phyloP scores from a whole-genome alignment of 352 stramenopile genomes.

The Elongisporangium senticosum region DNA sequence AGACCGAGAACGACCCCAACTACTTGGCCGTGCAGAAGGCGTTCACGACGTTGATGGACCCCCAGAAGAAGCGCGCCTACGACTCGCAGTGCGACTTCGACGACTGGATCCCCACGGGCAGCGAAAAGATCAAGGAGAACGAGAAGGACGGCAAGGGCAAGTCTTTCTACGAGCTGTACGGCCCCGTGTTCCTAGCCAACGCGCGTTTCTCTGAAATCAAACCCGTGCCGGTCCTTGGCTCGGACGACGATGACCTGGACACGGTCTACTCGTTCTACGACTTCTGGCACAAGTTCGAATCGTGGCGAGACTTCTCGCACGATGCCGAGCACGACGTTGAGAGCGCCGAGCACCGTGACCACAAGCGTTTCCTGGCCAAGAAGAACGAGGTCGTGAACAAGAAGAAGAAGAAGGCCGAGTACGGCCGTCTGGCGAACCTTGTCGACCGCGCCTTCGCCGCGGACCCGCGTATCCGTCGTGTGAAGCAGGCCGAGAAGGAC shows the following conservation, averaged over 20 bases:
- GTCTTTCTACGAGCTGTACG: slow-evolving; percentile 84
- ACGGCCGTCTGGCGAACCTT: slow-evolving; percentile 70
- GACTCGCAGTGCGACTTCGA: slow-evolving; percentile 87
- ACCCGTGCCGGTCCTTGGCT: slow-evolving; percentile 65
- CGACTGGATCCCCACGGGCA: slow-evolving; percentile 68
- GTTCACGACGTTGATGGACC: slow-evolving; percentile 75
- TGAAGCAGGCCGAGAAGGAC: slow-evolving; percentile 84
- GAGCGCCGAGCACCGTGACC: slow-evolving; percentile 75
- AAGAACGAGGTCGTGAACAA: slow-evolving; percentile 82
- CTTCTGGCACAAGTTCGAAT: slow-evolving; percentile 88
- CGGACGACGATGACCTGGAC: slow-evolving; percentile 54
- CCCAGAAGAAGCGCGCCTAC: slow-evolving; percentile 79
- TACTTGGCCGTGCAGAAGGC: slow-evolving; percentile 84
- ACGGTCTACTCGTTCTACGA: slow-evolving; percentile 82
- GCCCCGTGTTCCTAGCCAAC: slow-evolving; percentile 70
- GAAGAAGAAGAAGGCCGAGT: slow-evolving; percentile 89
- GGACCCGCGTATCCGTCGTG: slow-evolving; percentile 71
- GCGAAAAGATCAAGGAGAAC: slow-evolving; percentile 78
- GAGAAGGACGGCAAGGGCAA: slow-evolving; percentile 54
- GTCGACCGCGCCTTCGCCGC: slow-evolving; percentile 71
- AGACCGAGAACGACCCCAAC: slow-evolving; percentile 88
- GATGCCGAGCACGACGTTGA: slow-evolving; percentile 84
- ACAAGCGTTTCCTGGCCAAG: slow-evolving; percentile 87
- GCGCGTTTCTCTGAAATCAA: slow-evolving; percentile 80
- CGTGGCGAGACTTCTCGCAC: slow-evolving; percentile 81